Evolutionary conservation across 345 rosid genomes (phyloP), one percentile per base, ranked within the genome.

Genomic region (Garcia nutans): DNA sequence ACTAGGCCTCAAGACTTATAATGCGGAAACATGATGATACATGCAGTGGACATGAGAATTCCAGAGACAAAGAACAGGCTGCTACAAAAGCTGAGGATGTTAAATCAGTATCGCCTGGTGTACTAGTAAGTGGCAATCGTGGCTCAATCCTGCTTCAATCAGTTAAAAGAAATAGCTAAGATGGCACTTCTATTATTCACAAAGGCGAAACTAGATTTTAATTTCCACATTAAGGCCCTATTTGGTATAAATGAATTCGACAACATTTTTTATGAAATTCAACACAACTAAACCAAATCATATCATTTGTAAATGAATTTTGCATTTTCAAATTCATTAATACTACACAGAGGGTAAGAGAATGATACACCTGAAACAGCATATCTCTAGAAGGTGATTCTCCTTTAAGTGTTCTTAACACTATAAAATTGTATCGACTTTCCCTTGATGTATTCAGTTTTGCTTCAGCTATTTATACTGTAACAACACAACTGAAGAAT

Each of bases 1-100:
- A 81, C 42, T 77, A 94, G 97, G 92, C 92, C 15, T 83, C 96
- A 52, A 89, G 84, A 81, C 74, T 89, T 79, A 74, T 76, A 20
- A 77, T 74, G 8, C 82, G 77, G 77, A 90, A 85, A 82, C 67
- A 68, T 28, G 91, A 89, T 81, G 86, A 79, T 22, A 67, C 63
- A 6, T 73, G 76, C 59, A 66, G 69, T 68, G 77, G 68, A 61
- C 74, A 75, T 73, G 79, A 24, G 44, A 79, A 62, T 74, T 78
- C 77, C 10, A 74, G 58, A 78, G 84, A 78, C 71, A 63, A 72
- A 81, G 87, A 75, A 73, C 83, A 82, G 64, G 68, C 22, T 82
- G 83, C 77, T 66, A 67, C 73, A 55, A 82, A 77, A 57, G 73
- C 75, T 26, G 77, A 80, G 50, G 87, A 81, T 62, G 64, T 69